Base-by-base conservation (phyloP, 179 eudicot species). In the Vitellaria paradoxa region DNA sequence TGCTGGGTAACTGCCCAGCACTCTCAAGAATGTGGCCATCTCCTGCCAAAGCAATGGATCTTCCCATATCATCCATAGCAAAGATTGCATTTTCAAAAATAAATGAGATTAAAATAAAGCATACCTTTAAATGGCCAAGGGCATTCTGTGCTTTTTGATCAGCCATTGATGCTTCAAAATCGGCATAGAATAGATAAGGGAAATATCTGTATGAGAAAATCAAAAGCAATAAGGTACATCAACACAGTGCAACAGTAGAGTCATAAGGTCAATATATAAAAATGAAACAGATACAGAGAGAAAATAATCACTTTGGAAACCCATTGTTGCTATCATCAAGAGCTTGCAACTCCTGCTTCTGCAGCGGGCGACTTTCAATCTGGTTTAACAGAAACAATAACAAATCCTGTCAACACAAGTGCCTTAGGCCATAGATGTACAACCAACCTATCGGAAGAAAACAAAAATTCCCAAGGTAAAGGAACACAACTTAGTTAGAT, bases 351-450 rank as follows among this genome's bases (percentile, higher is more conserved):
- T 88, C 82, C 75, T 73, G 85, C 76, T 84, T 88, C 79, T 84
- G 88, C 45, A 87, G 86, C 18, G 98, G 98, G 37, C 97, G 97
- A 71, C 97, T 94, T 82, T 93, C 98, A 84, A 94, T 93, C 97
- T 92, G 87, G 53, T 65, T 37, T n/a, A 63, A 52, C 20, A 65
- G 26, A 75, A 70, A 80, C 55, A 60, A 40, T 12, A 66, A 52
- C 37, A 37, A 40, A 61, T 24, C 18, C 23, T 53, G 66, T 80
- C 65, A 80, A 63, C 52, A 46, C 11, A 15, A 24, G 30, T 7
- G 11, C 11, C 20, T 17, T 7, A 24, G 63, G 37, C 72, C 3
- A 6, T 59, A 66, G 45, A 65, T 5, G 23, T n/a, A 7, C 69
- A 79, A 37, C 24, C 15, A 26, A 18, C 23, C 46, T 13, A 68